Conservation (phyloP, 2,329 filamentous ascomycete species). For the Leptographium procerum region DNA sequence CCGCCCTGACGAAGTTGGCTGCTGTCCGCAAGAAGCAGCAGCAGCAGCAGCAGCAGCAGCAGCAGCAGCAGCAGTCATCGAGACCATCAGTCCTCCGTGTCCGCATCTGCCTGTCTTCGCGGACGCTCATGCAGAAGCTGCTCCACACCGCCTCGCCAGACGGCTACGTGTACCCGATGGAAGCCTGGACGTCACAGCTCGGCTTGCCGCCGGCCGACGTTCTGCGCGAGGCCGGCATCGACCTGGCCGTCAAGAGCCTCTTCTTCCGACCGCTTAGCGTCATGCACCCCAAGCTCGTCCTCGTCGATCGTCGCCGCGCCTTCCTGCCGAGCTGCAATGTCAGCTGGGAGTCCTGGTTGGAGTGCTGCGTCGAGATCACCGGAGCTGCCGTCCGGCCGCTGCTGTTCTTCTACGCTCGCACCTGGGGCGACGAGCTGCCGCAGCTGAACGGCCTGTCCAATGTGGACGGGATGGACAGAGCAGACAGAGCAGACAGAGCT, state of each 20-base stretch:
- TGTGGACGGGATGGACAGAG: no score
- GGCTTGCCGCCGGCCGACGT: conserved; percentile 47
- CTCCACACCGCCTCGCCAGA: conserved; percentile 53
- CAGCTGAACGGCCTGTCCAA: background rate
- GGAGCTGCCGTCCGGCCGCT: conserved; percentile 53
- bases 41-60: background rate
- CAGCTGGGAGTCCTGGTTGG: conserved; percentile 81
- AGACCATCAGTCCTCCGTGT: conserved; percentile 36
- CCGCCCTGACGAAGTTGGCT: conserved; percentile 50
- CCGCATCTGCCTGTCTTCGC: conserved; percentile 66
- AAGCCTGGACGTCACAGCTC: conserved; percentile 47
- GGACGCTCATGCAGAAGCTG: conserved; percentile 61
- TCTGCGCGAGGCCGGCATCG: conserved; percentile 46
- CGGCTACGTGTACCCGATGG: conserved; percentile 50
- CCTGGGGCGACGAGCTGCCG: conserved; percentile 45
- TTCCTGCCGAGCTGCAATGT: conserved; percentile 74
- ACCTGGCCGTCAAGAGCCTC: conserved; percentile 62
- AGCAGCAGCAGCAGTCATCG: background rate
- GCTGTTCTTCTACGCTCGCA: conserved; percentile 51
- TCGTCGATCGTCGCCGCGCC: conserved; percentile 55
- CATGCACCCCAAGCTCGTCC: conserved; percentile 78
- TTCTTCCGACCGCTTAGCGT: conserved; percentile 74
- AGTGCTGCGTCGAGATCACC: conserved; percentile 58
- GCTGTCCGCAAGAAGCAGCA: conserved; percentile 13
- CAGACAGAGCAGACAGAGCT: background rate